Evolutionary conservation across 352 stramenopile genomes (phyloP).

Genomic region (Phytophthora chlamydospora): DNA sequence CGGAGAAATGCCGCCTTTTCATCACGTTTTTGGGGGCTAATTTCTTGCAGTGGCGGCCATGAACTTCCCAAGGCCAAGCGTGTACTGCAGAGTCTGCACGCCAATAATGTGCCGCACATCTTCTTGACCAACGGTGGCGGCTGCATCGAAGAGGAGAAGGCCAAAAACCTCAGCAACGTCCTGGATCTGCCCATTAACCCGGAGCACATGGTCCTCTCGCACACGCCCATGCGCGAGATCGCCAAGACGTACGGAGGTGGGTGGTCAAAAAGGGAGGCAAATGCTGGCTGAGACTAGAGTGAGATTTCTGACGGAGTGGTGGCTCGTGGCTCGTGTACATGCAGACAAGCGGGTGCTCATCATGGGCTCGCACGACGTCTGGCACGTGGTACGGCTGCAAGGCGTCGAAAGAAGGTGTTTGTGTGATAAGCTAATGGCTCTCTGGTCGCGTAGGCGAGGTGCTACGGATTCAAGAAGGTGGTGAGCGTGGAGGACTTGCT

Average conservation of each 20-base stretch:
- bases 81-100: slow-evolving; percentile 68
- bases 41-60: slow-evolving; percentile 55
- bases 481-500: slow-evolving; percentile 75
- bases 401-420: not conserved
- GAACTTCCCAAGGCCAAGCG: slow-evolving; percentile 71
- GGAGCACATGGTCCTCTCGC: slow-evolving; percentile 84
- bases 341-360: slow-evolving; percentile 86
- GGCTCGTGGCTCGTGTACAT: not conserved
- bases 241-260: slow-evolving; percentile 61
- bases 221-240: slow-evolving; percentile 90
- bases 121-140: slow-evolving; percentile 92
- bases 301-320: not conserved
- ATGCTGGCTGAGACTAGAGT: not conserved
- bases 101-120: slow-evolving; percentile 80
- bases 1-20: slow-evolving; percentile 2
- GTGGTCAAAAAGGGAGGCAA: not conserved
- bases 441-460: slow-evolving; percentile 32
- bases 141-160: slow-evolving; percentile 87
- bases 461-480: slow-evolving; percentile 88
- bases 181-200: slow-evolving; percentile 71
- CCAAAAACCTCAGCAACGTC: slow-evolving; percentile 66
- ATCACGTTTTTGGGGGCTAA: not conserved
- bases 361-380: slow-evolving; percentile 85
- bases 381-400: slow-evolving; percentile 59
- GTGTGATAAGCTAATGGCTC: not conserved